Evolutionary conservation across 2,329 filamentous ascomycete genomes (phyloP).

Genomic region (Amphichorda felina): DNA sequence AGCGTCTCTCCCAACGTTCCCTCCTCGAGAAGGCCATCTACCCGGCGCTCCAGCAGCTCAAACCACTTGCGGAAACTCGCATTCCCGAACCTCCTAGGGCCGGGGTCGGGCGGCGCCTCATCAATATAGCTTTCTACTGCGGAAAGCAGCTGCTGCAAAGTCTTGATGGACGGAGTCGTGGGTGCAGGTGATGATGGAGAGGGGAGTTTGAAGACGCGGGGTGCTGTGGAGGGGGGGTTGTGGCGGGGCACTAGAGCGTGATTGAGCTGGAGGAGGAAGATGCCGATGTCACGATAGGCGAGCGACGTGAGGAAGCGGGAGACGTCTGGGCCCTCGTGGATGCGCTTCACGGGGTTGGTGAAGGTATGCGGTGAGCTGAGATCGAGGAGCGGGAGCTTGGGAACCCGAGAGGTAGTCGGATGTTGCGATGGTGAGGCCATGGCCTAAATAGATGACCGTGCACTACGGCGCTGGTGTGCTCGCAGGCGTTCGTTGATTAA

Average conservation of each 20-base stretch:
- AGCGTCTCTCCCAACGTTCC: slow-evolving; percentile 17
- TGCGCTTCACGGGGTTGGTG: slow-evolving; percentile 60
- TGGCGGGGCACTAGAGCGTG: slow-evolving; percentile 65
- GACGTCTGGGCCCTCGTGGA: slow-evolving; percentile 78
- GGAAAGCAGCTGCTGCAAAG: slow-evolving; percentile 54
- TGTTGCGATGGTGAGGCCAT: slow-evolving; percentile 10
- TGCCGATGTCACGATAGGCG: slow-evolving; percentile 79
- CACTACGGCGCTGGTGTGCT: no score
- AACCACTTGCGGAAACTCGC: slow-evolving; percentile 82
- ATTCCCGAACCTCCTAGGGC: slow-evolving; percentile 86
- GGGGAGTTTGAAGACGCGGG: slow-evolving; percentile 4
- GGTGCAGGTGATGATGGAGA: slow-evolving; percentile 11
- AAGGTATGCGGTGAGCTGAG: slow-evolving; percentile 41
- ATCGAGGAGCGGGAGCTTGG: slow-evolving; percentile 36
- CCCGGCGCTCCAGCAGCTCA: slow-evolving; percentile 49
- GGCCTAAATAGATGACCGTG: background rate
- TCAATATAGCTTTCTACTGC: slow-evolving; percentile 56
- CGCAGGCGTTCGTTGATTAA: no score
- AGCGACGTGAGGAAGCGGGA: slow-evolving; percentile 64
- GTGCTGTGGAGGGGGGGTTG: slow-evolving; percentile 19
- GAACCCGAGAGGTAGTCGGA: slow-evolving; percentile 6
- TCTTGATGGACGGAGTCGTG: slow-evolving; percentile 41
- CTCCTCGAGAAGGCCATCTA: slow-evolving; percentile 23
- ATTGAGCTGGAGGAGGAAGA: slow-evolving; percentile 84
- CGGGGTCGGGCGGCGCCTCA: slow-evolving; percentile 71